Evolutionary conservation across 225 moss, liverwort and hornwort species (phyloP), one percentile per base, ranked within the genome.

Genomic region (Pleurozium schreberi): DNA sequence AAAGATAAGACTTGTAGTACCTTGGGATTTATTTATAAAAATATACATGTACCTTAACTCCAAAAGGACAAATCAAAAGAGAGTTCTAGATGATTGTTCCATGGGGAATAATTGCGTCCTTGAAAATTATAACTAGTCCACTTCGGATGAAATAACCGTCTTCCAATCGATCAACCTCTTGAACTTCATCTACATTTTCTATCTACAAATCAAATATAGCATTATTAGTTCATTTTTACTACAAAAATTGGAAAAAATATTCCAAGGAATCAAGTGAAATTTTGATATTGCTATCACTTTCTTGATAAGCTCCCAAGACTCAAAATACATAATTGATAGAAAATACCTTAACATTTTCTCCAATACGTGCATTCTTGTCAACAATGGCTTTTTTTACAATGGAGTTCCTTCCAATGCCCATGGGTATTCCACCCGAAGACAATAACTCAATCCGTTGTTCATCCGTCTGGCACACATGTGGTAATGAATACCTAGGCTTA

Each of bases 321-420:
- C 6, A 53, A 75, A 45, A 26, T 61, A 28, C 43, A 64, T 36
- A 84, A 84, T 53, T 27, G 34, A 64, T 31, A 14, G 12, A 45
- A 57, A 64, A 19, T 86, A 94, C 93, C 94, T 93, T 93, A 17
- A 98, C 96, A 47, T 98, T 95, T 78, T 96, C 93, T 50, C 96
- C 96, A 84, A 98, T 95, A 12, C 94, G 92, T 65, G 95, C 96
- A 90, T 98, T 98, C 75, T 98, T 96, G 88, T 98, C 98, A 75
- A 98, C 64, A 78, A 98, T 97, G 30, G 95, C 95, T 64, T 96
- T 95, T 67, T 90, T 98, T 73, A 98, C 88, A 71, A 95, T 77
- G 11, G 98, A 98, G 42, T 95, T 96, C 25, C 65, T 90, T 36
- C 98, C 96, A 81, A 98, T 95, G 66, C 98, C 98, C 87, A 96